Conservation (phyloP, 2,329 filamentous ascomycete genomes). For the Xylaria sp. region DNA sequence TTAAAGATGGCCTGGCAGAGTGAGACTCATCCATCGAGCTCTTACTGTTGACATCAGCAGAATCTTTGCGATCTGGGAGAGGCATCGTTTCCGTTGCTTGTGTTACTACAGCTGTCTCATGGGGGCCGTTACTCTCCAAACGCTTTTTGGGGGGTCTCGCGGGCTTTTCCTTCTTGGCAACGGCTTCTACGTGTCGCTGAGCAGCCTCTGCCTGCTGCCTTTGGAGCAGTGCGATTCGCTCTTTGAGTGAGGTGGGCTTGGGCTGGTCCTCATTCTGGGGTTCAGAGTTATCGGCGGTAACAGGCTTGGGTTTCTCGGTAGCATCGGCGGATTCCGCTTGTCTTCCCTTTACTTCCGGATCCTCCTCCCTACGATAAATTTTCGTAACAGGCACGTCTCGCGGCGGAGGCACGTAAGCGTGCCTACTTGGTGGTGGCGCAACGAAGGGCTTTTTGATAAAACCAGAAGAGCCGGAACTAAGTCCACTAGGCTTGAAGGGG, state of each 20-base stretch:
- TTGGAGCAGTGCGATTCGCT: conserved; percentile 92
- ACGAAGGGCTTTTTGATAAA: conserved; percentile 99
- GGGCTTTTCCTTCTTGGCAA: conserved; percentile 86
- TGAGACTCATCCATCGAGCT: conserved; percentile 64
- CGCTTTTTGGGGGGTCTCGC: conserved; percentile 79
- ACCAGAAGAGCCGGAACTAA: conserved; percentile 66
- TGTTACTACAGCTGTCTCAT: conserved; percentile 49
- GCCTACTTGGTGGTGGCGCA: conserved; percentile 89
- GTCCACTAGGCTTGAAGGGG: conserved; percentile 84
- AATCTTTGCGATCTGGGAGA: conserved; percentile 60
- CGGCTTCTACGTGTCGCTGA: conserved; percentile 79
- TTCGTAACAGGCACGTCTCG: conserved; percentile 77
- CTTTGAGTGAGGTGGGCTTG: conserved; percentile 92
- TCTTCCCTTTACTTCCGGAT: conserved; percentile 75
- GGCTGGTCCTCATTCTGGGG: conserved; percentile 78
- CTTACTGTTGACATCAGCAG: conserved; percentile 60
- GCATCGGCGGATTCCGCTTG: conserved; percentile 73
- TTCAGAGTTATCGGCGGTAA: conserved; percentile 56
- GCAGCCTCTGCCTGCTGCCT: conserved; percentile 94
- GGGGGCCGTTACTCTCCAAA: conserved; percentile 59
- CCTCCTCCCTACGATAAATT: conserved; percentile 87
- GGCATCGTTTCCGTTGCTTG: conserved; percentile 50
- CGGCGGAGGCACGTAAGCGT: conserved; percentile 85
- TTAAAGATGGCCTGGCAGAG: conserved; percentile 54
- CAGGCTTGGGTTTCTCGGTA: conserved; percentile 75